Evolutionary conservation across 352 stramenopile genomes (phyloP), one percentile per base, ranked within the genome.

Genomic region (Phytophthora citricola): DNA sequence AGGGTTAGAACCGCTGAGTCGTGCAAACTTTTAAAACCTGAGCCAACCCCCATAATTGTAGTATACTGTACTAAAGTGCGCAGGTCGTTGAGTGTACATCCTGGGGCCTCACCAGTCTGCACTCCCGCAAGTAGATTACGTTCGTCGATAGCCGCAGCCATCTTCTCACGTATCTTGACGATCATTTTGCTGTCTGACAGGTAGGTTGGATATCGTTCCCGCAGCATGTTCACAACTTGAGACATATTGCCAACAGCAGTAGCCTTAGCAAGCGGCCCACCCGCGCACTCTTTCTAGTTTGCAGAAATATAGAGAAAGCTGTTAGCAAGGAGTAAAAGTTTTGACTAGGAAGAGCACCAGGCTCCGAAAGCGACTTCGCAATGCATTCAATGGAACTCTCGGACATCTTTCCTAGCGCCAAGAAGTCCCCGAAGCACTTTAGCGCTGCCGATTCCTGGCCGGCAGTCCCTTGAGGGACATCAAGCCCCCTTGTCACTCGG

Each of bases 141-240:
- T 20, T 20, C 17, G 17, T 20, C 40, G 6, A 46, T 46, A 24
- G 40, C 17, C 27, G 26, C 47, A 15, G 12, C 47, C 47, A 43
- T 54, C 29, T 54, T 54, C n/a, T 54, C 47, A 6, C 46, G 46
- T 15, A 53, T 53, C 40, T 53, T 43, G 8, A 29, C 46, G 12
- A 54, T 41, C 29, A 14, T n/a, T 7, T 43, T 54, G 47, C 47
- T 54, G 47, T 44, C 47, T 27, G 47, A 54, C 29, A 54, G n/a
- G 11, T 41, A 43, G 14, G n/a, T 15, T 29, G 26, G 45, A 5
- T 36, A 50, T 6, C 44, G 44, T 6, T 50, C 44, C 38, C 46
- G 26, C 11, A 53, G 15, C 26, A 53, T 27, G 27, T 53, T 40
- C 10, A 53, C 46, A 22, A 53, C 27, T 38, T 53, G 46, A 6